Conservation (phyloP, 2,329 filamentous ascomycete genomes). For the Emergomyces pasteurianus region DNA sequence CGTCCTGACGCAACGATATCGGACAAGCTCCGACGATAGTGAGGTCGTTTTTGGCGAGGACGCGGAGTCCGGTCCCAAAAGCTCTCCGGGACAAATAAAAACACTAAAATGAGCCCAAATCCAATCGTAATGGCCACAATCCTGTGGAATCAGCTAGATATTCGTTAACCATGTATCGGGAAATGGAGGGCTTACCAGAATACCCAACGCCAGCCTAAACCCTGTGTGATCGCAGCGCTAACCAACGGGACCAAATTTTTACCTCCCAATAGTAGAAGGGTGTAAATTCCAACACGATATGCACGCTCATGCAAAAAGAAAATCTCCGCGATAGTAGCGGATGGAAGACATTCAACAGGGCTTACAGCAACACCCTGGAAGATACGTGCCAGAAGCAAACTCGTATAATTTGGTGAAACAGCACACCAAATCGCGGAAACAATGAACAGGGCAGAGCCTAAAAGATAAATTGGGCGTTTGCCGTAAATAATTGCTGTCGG, state of each 20-base stretch:
- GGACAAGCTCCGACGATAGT: constrained; percentile 25
- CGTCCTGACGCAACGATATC: constrained; percentile 24
- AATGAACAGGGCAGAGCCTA: constrained; percentile 65
- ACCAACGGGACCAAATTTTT: constrained; percentile 85
- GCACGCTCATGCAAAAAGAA: constrained; percentile 92
- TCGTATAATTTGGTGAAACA: constrained; percentile 65
- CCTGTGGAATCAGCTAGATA: constrained; percentile 35
- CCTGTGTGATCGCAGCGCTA: constrained; percentile 71
- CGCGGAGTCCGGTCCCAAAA: constrained; percentile 83
- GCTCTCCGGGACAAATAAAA: constrained; percentile 86
- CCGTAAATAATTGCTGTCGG: constrained; percentile 86
- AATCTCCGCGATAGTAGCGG: constrained; percentile 89
- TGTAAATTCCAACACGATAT: constrained; percentile 88
- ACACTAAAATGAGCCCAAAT: constrained; percentile 58
- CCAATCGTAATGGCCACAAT: constrained; percentile 71
- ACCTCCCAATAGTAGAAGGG: constrained; percentile 71
- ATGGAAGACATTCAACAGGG: constrained; percentile 83
- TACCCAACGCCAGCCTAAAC: constrained; percentile 75
- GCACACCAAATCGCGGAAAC: constrained; percentile 73
- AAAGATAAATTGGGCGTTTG: constrained; percentile 81
- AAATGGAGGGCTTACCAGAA: constrained; percentile 53
- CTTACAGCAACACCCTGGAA: constrained; percentile 82
- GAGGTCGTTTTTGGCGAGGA: constrained; percentile 32
- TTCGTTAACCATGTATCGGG: background rate
- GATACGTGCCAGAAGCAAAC: constrained; percentile 67